phyloP scores from a whole-genome alignment of 148 eudicot species.

The Heliosperma pusillum region DNA sequence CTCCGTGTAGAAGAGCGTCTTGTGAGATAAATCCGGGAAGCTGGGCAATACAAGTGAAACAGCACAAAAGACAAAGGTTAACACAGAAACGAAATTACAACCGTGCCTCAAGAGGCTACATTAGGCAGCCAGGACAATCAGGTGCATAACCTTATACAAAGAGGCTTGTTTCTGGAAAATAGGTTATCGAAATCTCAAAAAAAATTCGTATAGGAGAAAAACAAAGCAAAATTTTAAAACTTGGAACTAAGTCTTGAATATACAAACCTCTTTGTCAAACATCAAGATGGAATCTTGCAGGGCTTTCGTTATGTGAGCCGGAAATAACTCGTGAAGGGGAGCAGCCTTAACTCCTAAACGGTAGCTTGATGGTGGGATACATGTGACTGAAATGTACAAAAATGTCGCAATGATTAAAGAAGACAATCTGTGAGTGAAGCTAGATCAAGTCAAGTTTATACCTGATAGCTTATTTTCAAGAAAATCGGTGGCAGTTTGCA shows the following conservation, averaged over 20 bases:
- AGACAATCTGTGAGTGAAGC: not conserved
- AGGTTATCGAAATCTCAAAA: not conserved
- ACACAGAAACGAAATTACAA: too few relatives aligned
- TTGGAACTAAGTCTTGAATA: not conserved
- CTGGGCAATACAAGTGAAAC: slow-evolving; percentile 34
- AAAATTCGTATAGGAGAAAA: not conserved
- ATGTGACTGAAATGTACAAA: slow-evolving; percentile 36
- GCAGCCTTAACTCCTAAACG: slow-evolving; percentile 86
- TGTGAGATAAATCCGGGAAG: slow-evolving; percentile 80
- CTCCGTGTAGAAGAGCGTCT: slow-evolving; percentile 84
- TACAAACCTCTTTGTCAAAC: slow-evolving; percentile 76
- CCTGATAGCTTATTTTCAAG: slow-evolving; percentile 73
- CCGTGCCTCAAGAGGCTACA: not conserved
- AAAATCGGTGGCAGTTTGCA: slow-evolving; percentile 77
- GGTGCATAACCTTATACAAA: too few relatives aligned
- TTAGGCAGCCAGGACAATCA: too few relatives aligned
- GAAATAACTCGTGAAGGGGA: slow-evolving; percentile 76
- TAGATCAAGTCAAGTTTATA: slow-evolving; percentile 23
- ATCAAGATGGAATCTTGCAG: slow-evolving; percentile 68
- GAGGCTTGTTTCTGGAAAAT: not conserved
- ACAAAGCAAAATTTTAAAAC: not conserved
- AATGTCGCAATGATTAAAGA: slow-evolving; percentile 4
- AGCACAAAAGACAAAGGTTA: slow-evolving; percentile 11
- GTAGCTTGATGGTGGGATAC: slow-evolving; percentile 81
- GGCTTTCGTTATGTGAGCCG: slow-evolving; percentile 66